A percentile compares a stretch with the other conserved stretches of the same genome.
These are phyloP conservation scores for Neurospora sp. DNA, from an alignment of 495 filamentous ascomycete species.

Conservation along the genomic window DNA sequence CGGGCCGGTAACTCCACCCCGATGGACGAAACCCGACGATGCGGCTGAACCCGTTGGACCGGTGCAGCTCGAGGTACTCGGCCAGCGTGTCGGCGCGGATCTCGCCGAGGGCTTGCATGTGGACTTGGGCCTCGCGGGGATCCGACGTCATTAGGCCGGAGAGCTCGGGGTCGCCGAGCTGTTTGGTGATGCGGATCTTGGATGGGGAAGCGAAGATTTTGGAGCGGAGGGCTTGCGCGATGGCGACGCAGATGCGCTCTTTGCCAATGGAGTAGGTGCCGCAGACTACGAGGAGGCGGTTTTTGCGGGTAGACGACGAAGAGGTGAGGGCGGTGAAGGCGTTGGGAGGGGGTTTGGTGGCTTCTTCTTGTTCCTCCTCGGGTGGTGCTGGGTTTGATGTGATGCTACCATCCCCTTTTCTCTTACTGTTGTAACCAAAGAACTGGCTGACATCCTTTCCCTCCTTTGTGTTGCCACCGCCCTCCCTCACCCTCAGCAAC, in stretches of 20 bases:
- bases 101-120: conserved; percentile 94
- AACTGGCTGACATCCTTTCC: conserved; percentile 31
- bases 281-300: conserved; percentile 76
- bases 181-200: conserved; percentile 74
- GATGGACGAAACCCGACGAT: conserved; percentile 87
- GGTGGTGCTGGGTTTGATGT: not conserved
- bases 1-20: conserved; percentile 81
- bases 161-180: conserved; percentile 79
- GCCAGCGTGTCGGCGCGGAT: conserved; percentile 77
- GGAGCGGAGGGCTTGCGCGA: conserved; percentile 72
- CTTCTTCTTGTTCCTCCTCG: not conserved
- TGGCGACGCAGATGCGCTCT: conserved; percentile 87
- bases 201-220: conserved; percentile 82
- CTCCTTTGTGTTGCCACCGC: conserved; percentile 13
- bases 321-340: conserved; percentile 17
- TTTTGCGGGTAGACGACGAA: not conserved
- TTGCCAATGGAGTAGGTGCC: conserved; percentile 98
- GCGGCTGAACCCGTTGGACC: conserved; percentile 61
- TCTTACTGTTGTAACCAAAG: conserved; percentile 15
- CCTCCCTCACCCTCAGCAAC: conserved; percentile 16
- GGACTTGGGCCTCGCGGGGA: conserved; percentile 80
- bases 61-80: conserved; percentile 71
- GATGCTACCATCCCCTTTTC: conserved; percentile 8
- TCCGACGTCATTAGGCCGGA: conserved; percentile 62
- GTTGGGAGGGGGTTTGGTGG: not conserved